A percentile compares a stretch with the other conserved stretches of the same genome.
phyloP scores from a whole-genome alignment of 331 rosid genomes.

The Quercus phellos region DNA sequence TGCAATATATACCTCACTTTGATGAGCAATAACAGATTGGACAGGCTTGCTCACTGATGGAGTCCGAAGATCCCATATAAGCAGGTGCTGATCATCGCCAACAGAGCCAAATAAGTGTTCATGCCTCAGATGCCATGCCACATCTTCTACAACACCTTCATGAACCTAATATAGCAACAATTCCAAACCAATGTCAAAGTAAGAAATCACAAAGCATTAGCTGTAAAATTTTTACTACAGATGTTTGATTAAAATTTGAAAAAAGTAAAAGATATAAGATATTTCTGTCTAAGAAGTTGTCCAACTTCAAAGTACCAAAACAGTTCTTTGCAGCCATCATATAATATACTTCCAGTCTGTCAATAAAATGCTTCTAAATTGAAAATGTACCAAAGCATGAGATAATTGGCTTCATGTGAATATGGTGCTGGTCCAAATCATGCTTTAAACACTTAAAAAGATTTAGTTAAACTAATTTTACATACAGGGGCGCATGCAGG shows the following conservation, averaged over 20 bases:
- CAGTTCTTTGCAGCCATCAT: neutral
- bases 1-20: constrained; percentile 65
- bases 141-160: constrained; percentile 98
- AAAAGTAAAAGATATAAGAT: too few species aligned
- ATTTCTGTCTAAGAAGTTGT: neutral
- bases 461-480: neutral
- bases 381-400: neutral
- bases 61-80: constrained; percentile 87
- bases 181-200: neutral
- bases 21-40: constrained; percentile 90
- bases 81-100: constrained; percentile 91
- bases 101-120: constrained; percentile 96
- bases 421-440: neutral
- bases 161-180: constrained; percentile 53
- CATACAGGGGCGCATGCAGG: neutral
- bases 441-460: neutral
- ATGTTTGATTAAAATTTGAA: neutral
- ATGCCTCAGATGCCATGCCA: constrained; percentile 99
- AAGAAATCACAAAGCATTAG: neutral
- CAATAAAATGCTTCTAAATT: neutral
- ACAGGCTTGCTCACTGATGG: constrained; percentile 83
- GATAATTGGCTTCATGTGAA: neutral
- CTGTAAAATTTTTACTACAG: neutral
- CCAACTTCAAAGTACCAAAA: neutral
- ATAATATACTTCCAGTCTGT: neutral